Percentiles rank a stretch among this genome's conserved stretches.
These are phyloP conservation scores for Cladosporium velox DNA, from an alignment of 2,329 filamentous ascomycete genomes.

Conservation along the genomic window DNA sequence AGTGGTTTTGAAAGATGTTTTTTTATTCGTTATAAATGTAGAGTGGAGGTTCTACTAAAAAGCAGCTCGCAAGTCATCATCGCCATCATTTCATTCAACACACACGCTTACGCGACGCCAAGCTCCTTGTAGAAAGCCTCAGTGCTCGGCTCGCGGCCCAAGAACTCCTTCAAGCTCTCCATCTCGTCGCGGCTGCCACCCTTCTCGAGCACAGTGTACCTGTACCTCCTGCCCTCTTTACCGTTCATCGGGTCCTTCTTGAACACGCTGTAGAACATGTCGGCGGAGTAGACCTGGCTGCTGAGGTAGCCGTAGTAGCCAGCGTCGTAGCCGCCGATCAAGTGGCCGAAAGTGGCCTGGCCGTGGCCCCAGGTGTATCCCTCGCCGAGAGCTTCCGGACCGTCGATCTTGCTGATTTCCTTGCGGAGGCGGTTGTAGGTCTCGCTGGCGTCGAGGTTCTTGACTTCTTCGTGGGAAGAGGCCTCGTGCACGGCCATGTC, in stretches of 20 bases:
- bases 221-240: conserved; percentile 71
- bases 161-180: conserved; percentile 74
- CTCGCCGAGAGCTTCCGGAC: conserved; percentile 67
- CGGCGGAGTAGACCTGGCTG: conserved; percentile 77
- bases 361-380: conserved; percentile 67
- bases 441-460: conserved; percentile 64
- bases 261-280: conserved; percentile 85
- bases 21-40: not conserved
- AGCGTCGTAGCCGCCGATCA: conserved; percentile 82
- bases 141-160: conserved; percentile 73
- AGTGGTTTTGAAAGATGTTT: not conserved
- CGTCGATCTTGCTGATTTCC: conserved; percentile 72
- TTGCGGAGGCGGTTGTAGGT: conserved; percentile 73
- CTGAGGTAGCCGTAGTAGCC: conserved; percentile 72
- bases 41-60: not conserved
- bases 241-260: conserved; percentile 76
- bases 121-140: conserved; percentile 81
- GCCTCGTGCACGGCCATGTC: conserved; percentile 81
- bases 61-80: not conserved
- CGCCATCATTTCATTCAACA: not conserved
- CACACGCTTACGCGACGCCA: conserved; percentile 47
- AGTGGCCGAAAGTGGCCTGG: conserved; percentile 77
- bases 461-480: conserved; percentile 66
- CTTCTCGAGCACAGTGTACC: conserved; percentile 75
- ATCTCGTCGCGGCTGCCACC: conserved; percentile 81